Evolutionary conservation across 768 basidiomycete species (phyloP).

Genomic region (Fistulinella prunicolor): DNA sequence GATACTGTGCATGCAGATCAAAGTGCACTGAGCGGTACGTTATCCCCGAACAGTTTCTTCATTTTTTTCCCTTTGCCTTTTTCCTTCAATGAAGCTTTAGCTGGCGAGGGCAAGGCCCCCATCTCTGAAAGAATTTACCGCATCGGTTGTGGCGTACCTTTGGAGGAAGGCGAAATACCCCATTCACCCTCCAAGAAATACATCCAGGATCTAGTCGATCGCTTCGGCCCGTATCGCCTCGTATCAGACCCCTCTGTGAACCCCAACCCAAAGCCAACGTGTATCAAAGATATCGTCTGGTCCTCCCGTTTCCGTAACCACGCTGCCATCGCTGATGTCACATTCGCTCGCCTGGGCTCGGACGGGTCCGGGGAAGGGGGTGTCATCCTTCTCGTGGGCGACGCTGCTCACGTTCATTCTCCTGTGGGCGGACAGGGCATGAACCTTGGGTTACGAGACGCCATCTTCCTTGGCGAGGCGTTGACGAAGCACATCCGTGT

Average conservation of each 20-base stretch:
- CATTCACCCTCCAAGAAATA: slow-evolving; percentile 38
- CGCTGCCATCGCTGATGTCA: slow-evolving; percentile 41
- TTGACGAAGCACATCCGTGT: slow-evolving; percentile 36
- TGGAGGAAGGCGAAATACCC: slow-evolving; percentile 34
- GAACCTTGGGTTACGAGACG: slow-evolving; percentile 59
- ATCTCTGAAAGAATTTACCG: slow-evolving; percentile 33
- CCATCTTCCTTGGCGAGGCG: slow-evolving; percentile 42
- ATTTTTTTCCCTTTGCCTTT: slow-evolving; percentile 37
- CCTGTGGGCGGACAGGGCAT: slow-evolving; percentile 57
- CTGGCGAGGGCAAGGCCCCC: slow-evolving; percentile 3
- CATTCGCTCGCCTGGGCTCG: slow-evolving; percentile 31
- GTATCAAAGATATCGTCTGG: slow-evolving; percentile 41
- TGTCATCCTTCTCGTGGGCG: slow-evolving; percentile 35
- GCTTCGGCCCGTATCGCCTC: slow-evolving; percentile 35
- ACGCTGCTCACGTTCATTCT: slow-evolving; percentile 54
- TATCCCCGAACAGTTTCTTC: slow-evolving; percentile 33
- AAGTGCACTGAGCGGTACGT: slow-evolving; percentile 16
- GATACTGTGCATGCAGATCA: slow-evolving; percentile 2
- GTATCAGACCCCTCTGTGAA: slow-evolving; percentile 37
- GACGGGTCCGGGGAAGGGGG: slow-evolving; percentile 12
- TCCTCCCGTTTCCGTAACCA: slow-evolving; percentile 46
- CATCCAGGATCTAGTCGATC: slow-evolving; percentile 42
- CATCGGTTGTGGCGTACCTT: slow-evolving; percentile 40
- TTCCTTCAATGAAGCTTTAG: slow-evolving; percentile 20
- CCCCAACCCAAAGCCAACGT: slow-evolving; percentile 31